Percentiles rank a stretch among this genome's conserved stretches.
Evolutionary conservation across 306 rosid genomes (phyloP).

Genomic region (Pyrus communis): DNA sequence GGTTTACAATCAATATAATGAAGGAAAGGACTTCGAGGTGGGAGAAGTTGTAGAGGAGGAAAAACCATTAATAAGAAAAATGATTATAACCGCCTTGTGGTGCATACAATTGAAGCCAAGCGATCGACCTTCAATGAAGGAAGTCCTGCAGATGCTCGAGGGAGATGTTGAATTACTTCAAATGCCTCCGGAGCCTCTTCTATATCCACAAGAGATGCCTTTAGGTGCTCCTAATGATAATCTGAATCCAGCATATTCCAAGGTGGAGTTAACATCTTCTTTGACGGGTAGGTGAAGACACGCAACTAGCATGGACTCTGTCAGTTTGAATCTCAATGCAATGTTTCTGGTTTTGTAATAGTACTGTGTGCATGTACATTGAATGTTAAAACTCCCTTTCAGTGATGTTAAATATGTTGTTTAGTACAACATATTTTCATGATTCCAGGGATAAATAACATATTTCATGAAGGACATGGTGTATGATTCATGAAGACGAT

Average conservation of each 20-base stretch:
- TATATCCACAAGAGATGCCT: neutral
- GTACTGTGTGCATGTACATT: no score
- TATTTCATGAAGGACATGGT: no score
- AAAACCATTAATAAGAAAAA: no score
- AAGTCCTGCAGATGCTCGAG: neutral
- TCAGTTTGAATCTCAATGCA: no score
- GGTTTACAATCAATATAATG: neutral
- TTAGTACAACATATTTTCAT: no score
- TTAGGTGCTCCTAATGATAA: no score
- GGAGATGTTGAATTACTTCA: neutral
- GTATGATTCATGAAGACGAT: no score
- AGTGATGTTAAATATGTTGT: no score
- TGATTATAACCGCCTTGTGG: neutral
- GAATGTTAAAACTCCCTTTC: no score
- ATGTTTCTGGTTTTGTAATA: no score
- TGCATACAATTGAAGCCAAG: neutral
- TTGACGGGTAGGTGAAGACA: neutral
- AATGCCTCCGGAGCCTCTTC: constrained; percentile 1
- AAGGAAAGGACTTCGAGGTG: neutral
- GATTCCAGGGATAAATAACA: no score
- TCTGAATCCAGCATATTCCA: neutral
- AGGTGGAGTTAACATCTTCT: neutral
- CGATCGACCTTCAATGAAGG: constrained; percentile 1
- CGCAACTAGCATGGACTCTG: neutral
- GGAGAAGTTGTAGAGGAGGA: neutral